Base-by-base conservation (phyloP, 345 rosid genomes). In the Erysimum cheiranthoides region DNA sequence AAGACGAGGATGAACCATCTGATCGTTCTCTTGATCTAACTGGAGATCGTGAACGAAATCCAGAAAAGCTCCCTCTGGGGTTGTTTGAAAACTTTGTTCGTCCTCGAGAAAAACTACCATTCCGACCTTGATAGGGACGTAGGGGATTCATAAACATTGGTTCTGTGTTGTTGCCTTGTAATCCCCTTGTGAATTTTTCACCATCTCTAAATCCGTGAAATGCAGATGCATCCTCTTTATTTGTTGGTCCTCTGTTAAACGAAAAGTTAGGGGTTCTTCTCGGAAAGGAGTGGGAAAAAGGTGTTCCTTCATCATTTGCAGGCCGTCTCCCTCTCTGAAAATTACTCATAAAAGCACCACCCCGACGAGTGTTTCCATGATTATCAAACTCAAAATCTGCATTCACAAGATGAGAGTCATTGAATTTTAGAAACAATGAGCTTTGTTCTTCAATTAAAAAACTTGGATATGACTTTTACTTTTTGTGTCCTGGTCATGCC, bases 21-120 rank as follows among this genome's bases (percentile, higher is more conserved):
- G 94, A 84, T 51, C 86, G 84, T 60, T 86, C 78, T 59, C 89
- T 83, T 73, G 82, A 78, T 79, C 91, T 84, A 30, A 78, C 16
- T 18, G 97, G 98, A 79, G 97, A 93, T 31, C 86, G 86, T 16
- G 95, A 93, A 47, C 76, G 86, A 76, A 81, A 74, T 50, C 76
- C 85, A 28, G 81, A 77, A 84, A 72, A 80, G 13, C 51, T 87
- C 73, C n/a, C 83, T 82, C 84, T 78, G 73, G 81, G 84, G 43
- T 78, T 67, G 46, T 90, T 69, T 6, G 86, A 47, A 66, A 83
- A 86, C 53, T 85, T 88, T 81, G 87, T 76, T 64, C 80, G 78
- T 38, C 93, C 86, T 73, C 84, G 84, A 62, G 57, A 78, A 76
- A 86, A 87, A 77, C 80, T 85, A 61, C 86, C 74, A 56, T 86